Evolutionary conservation across 2,329 filamentous ascomycete species (phyloP).

Genomic region (Sporothrix brasiliensis): DNA sequence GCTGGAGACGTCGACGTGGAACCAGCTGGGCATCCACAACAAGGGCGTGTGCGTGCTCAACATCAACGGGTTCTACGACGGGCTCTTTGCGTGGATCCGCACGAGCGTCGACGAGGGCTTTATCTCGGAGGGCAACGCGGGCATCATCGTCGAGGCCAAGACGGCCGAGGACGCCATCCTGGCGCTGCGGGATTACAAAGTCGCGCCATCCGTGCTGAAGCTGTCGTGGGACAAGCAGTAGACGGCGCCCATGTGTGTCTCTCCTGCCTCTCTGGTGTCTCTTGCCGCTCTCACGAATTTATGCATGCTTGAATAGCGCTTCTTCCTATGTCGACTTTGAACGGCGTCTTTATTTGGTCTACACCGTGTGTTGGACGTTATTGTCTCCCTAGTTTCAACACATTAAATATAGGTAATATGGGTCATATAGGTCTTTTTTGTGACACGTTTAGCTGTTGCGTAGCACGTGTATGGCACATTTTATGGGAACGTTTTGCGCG

Average conservation of each 20-base stretch:
- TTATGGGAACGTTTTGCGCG: not conserved
- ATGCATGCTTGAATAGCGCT: conserved; percentile 2
- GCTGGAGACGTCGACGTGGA: conserved; percentile 90
- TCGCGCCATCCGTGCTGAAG: conserved; percentile 74
- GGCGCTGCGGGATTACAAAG: conserved; percentile 72
- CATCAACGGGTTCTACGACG: conserved; percentile 89
- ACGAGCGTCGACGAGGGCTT: conserved; percentile 77
- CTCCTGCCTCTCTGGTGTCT: not conserved
- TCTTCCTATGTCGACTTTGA: conserved; percentile 14
- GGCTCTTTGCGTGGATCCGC: conserved; percentile 78
- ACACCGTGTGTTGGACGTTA: not conserved
- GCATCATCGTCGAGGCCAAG: conserved; percentile 77
- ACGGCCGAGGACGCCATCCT: conserved; percentile 72
- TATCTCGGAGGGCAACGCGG: conserved; percentile 68
- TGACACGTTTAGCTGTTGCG: too few species aligned
- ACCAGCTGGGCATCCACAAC: conserved; percentile 90
- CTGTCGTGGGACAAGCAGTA: conserved; percentile 77
- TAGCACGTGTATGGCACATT: not conserved
- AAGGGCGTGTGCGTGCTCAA: conserved; percentile 81
- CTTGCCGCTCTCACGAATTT: not conserved
- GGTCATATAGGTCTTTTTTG: not conserved
- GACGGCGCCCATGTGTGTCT: not conserved
- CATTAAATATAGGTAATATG: not conserved
- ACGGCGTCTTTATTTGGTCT: conserved; percentile 22
- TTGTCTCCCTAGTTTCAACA: conserved; percentile 11